Evolutionary conservation across 495 filamentous ascomycete genomes (phyloP), one percentile per base, ranked within the genome.

Genomic region (Penicillium waksmanii): DNA sequence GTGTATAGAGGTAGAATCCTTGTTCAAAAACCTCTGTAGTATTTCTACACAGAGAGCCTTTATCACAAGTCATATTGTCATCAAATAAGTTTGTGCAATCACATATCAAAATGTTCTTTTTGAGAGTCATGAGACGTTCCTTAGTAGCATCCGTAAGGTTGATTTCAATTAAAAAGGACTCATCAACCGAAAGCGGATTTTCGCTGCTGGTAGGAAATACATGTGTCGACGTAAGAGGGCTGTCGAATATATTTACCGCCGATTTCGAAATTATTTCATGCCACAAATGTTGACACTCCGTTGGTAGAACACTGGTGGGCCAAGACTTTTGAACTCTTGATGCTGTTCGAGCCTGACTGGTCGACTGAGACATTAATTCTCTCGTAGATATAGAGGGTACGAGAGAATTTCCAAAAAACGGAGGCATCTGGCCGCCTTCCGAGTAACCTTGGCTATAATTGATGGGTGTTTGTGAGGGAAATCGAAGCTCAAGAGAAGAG

Each of bases 1-100:
- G 57, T 5, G 38, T 35, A 51, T 59, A 59, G 17, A 53, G 57
- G 21, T 59, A 59, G 23, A 59, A 33, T 2, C 57, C 57, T 42
- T 53, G 57, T 4, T 59, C 57, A 19, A 59, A 53, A 35, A 53
- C 38, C 11, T 59, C 57, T 12, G 25, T 53, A n/a, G 49, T 53
- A 15, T 59, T 53, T 27, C 52, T 49, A 48, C 57, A 59, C 17
- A 46, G 25, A 59, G 44, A 59, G 6, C 42, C 27, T 9, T 17
- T 31, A 6, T 34, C 57, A 53, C 57, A 59, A 34, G 9, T n/a
- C 9, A 15, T 9, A n/a, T 38, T 9, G 6, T 59, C 42, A 36
- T 59, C 34, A 18, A 47, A 38, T n/a, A 53, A 27, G 8, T 36
- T 36, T 36, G 19, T 48, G 25, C 57, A 59, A 17, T 18, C 40